phyloP scores from a whole-genome alignment of 257 asterid genomes.

The Nicotiana sylvestris region DNA sequence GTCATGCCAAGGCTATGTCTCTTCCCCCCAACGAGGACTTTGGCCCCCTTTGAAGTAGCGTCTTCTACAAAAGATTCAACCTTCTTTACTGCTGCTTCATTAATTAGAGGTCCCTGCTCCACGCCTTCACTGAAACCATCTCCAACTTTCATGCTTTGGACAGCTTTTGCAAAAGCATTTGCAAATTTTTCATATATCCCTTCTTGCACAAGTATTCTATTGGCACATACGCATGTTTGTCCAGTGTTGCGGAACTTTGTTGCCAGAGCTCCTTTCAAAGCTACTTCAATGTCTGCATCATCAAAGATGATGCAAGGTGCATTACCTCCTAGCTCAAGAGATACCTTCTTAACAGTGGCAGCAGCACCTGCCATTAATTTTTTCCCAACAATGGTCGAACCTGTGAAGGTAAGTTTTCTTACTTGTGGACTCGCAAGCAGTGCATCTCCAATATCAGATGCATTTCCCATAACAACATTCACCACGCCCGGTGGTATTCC shows the following conservation, averaged over 20 bases:
- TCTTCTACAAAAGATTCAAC: conserved; percentile 80
- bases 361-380: conserved; percentile 96
- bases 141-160: conserved; percentile 82
- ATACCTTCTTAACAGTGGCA: conserved; percentile 88
- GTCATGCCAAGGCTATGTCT: conserved; percentile 86
- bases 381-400: conserved; percentile 96
- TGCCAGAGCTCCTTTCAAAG: conserved; percentile 86
- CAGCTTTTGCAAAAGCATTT: conserved; percentile 65
- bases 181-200: conserved; percentile 86
- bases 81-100: conserved; percentile 85
- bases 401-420: conserved; percentile 91
- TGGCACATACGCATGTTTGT: conserved; percentile 98
- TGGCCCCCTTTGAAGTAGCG: conserved; percentile 96
- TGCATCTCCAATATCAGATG: conserved; percentile 83
- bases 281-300: conserved; percentile 96
- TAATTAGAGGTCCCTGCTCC: conserved; percentile 92
- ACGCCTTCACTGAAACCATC: conserved; percentile 94
- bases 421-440: conserved; percentile 79
- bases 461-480: conserved; percentile 92
- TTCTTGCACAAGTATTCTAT: conserved; percentile 93
- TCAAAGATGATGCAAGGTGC: conserved; percentile 97
- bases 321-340: conserved; percentile 98
- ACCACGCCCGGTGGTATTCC: conserved; percentile 97
- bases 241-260: conserved; percentile 97
- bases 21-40: conserved; percentile 78